Evolutionary conservation across 2,329 filamentous ascomycete species (phyloP), one percentile per base, ranked within the genome.

Genomic region (Calonectria pauciramosa): DNA sequence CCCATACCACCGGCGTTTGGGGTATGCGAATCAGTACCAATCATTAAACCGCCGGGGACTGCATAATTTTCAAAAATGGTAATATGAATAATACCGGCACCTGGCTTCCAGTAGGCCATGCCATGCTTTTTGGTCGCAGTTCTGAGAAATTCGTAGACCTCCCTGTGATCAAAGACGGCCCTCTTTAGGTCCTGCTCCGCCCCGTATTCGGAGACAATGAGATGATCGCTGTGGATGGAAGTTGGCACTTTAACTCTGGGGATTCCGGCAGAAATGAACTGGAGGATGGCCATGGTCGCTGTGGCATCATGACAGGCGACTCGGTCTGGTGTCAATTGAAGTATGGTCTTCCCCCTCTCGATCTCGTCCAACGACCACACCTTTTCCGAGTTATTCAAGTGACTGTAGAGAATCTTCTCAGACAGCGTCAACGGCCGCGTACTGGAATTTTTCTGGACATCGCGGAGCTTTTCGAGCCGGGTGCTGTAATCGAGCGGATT

Each of bases 61-160:
- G 80, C 82, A 66, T 86, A 86, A 66, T 86, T 85, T 73, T 87
- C 85, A 49, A 86, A 85, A 23, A 86, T 83, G 0, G 84, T 86
- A 0, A 81, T 84, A 75, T 86, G 85, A 26, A 86, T 85, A 18
- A 85, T 85, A 4, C 83, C 83, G 0, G 83, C 83, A 2, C 82
- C 83, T 18, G 83, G 80, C 32, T 84, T 85, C 84, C 84, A 86
- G 54, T 83, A 86, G 0, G 83, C 84, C 64, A 89, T 88, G 1
- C 86, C 86, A 32, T 89, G 89, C 74, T 88, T 88, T 74, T 85
- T 86, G 11, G 85, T 84, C 0, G 84, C 84, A 47, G 83, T 85
- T 64, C 81, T 82, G 6, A 86, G 74, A 47, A 87, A 87, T 0
- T 82, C 82, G 68, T 86, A 86, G 0, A 86, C 85, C 47, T 87